Base-by-base conservation (phyloP, 129 eudicot species). In the Mikania micrantha region DNA sequence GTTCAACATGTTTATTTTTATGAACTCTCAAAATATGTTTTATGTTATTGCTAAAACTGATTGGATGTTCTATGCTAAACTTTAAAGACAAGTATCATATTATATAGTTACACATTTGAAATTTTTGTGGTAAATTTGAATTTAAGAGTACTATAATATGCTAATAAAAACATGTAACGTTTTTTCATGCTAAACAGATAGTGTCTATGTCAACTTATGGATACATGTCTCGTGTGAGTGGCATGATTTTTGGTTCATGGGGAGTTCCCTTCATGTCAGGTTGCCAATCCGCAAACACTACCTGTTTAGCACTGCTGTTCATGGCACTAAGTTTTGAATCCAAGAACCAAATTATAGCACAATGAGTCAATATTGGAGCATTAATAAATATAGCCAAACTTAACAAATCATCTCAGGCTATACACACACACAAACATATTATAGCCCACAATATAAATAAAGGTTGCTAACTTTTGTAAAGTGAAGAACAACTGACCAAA, bases 401-500 rank as follows among this genome's bases (percentile, higher is more conserved):
- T 8, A 36, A 68, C 38, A 69, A 31, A 7, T 20, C 59, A 53
- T 24, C 16, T 38, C 28, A 69, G 44, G 35, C 64, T 38, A 53
- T 25, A 25, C 22, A 35, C 48, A 2, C 7, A 52, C 0, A 68
- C 15, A 57, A 7, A 16, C 64, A 59, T 17, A 29, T 58, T 29
- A 58, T 28, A 58, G 3, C 4, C 7, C 16, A 12, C 20, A 54
- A 52, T 53, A 3, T 0, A 8, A 53, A 3, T 10, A 16, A 53
- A 56, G 61, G 25, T 27, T 25, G 7, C 17, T 27, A 54, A 54
- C 60, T 54, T 54, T 0, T 54, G 35, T 25, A 54, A 54, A 27
- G 38, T 41, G 15, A 42, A 31, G 48, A 48, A 54, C n/a, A 74
- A 76, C 81, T 68, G 9, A 85, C 97, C 95, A 42, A 78, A 75